A percentile compares a stretch with the other conserved stretches of the same genome.
phyloP scores from a whole-genome alignment of 768 basidiomycete species.

The Amanita rimosa region DNA sequence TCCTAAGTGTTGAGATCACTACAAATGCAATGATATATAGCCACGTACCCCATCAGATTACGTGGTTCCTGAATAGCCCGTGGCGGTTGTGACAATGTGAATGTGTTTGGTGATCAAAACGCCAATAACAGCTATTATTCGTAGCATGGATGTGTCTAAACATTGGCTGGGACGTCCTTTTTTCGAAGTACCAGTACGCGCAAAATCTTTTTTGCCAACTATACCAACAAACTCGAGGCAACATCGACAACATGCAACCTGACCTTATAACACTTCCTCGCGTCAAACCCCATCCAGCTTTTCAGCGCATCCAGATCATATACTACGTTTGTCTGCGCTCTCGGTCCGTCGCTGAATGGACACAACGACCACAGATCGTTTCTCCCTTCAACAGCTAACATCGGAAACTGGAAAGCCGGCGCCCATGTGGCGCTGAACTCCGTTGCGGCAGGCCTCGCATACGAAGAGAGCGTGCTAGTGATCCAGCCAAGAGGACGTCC shows the following conservation, averaged over 20 bases:
- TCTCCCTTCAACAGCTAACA: constrained; percentile 22
- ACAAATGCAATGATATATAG: too few relatives aligned
- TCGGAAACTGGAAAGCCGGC: constrained; percentile 11
- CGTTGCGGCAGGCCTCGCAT: constrained; percentile 19
- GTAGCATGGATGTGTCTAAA: too few relatives aligned
- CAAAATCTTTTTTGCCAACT: too few relatives aligned
- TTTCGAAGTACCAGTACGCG: too few relatives aligned
- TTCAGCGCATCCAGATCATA: constrained; percentile 20
- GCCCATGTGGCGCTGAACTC: constrained; percentile 21
- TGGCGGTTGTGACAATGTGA: too few relatives aligned
- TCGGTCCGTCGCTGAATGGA: constrained; percentile 13
- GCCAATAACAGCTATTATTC: too few relatives aligned
- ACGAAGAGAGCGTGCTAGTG: constrained; percentile 17
- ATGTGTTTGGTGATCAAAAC: too few relatives aligned
- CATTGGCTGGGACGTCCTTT: too few relatives aligned
- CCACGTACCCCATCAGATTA: too few relatives aligned
- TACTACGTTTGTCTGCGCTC: constrained; percentile 23
- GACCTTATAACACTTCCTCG: constrained; percentile 19
- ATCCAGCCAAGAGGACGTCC: constrained; percentile 24
- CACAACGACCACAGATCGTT: constrained; percentile 29
- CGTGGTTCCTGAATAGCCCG: too few relatives aligned
- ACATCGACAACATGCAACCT: constrained; percentile 16
- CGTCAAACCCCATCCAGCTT: constrained; percentile 14
- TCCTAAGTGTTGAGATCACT: too few relatives aligned
- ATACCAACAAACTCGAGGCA: not conserved